phyloP scores from a whole-genome alignment of 805 yeast species.

The Saccharomyces paradoxus region DNA sequence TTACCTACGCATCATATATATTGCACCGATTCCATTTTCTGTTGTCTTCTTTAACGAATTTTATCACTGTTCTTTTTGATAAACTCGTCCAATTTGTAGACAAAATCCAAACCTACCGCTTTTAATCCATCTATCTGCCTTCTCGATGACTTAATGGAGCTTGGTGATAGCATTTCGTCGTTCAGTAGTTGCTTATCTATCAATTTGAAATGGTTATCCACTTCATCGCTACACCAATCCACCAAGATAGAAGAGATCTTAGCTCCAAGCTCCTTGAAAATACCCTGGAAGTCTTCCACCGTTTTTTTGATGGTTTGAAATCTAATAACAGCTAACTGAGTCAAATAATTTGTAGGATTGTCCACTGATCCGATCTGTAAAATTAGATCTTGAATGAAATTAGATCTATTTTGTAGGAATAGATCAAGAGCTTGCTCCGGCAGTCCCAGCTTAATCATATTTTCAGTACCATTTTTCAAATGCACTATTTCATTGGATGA shows the following conservation, averaged over 20 bases:
- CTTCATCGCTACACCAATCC: slow-evolving; percentile 68
- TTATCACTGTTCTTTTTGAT: slow-evolving; percentile 17
- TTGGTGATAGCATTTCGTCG: slow-evolving; percentile 43
- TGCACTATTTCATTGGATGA: slow-evolving; percentile 23
- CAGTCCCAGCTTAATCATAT: slow-evolving; percentile 35
- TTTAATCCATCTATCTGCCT: slow-evolving; percentile 58
- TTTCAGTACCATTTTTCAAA: slow-evolving; percentile 21
- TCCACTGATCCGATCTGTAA: slow-evolving; percentile 39
- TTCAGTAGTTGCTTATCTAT: slow-evolving; percentile 64
- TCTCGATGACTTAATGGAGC: slow-evolving; percentile 48
- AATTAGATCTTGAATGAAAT: slow-evolving; percentile 40
- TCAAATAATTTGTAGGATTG: slow-evolving; percentile 51
- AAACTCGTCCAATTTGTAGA: slow-evolving; percentile 48
- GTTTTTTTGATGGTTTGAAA: slow-evolving; percentile 56
- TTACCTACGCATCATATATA: not conserved
- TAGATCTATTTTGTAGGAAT: slow-evolving; percentile 41
- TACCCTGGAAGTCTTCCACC: slow-evolving; percentile 42
- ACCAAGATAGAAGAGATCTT: slow-evolving; percentile 50
- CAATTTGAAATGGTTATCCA: slow-evolving; percentile 48
- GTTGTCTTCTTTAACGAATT: slow-evolving; percentile 4
- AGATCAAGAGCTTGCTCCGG: slow-evolving; percentile 42
- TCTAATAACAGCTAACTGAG: slow-evolving; percentile 54
- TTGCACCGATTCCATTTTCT: not conserved
- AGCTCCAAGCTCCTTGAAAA: slow-evolving; percentile 35
- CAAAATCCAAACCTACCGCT: slow-evolving; percentile 64